Percentiles rank a stretch among this genome's conserved stretches.
Conservation (phyloP, 768 basidiomycete species). For the Hortiboletus flavorubellus region DNA sequence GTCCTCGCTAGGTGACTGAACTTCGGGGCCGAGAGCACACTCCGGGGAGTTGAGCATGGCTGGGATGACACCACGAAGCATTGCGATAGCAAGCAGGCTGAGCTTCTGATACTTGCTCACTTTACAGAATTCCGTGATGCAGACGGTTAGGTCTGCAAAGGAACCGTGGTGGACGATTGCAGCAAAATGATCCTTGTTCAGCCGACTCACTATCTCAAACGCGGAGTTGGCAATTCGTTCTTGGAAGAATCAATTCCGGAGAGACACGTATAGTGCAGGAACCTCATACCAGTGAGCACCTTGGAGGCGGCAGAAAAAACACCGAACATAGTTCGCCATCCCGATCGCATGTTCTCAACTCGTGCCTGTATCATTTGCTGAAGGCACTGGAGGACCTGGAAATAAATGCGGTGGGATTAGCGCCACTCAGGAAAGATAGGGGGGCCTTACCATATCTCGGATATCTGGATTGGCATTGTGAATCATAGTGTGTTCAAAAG, state of each 20-base stretch:
- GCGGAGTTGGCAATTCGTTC: conserved; percentile 91
- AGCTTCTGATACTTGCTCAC: conserved; percentile 99
- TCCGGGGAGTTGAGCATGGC: conserved; percentile 87
- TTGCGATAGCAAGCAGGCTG: conserved; percentile 91
- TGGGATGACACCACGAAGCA: conserved; percentile 91
- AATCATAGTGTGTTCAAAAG: conserved; percentile 97
- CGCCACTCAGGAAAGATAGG: not conserved
- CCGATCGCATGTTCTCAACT: conserved; percentile 92
- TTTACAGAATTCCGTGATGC: conserved; percentile 99
- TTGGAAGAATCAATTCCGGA: conserved; percentile 25
- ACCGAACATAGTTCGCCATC: conserved; percentile 99
- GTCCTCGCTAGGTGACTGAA: conserved; percentile 57
- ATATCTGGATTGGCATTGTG: conserved; percentile 95
- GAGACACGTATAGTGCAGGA: not conserved
- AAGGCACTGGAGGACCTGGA: conserved; percentile 90
- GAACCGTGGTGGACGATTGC: conserved; percentile 92
- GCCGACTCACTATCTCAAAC: conserved; percentile 90
- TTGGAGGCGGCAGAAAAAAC: conserved; percentile 97
- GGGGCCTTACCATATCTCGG: conserved; percentile 80
- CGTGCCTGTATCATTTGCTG: conserved; percentile 98
- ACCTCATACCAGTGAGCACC: conserved; percentile 70
- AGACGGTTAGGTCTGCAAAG: conserved; percentile 94
- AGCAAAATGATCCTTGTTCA: conserved; percentile 88
- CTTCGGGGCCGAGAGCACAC: conserved; percentile 39
- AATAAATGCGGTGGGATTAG: not conserved